Evolutionary conservation across 441 rosid genomes (phyloP), one percentile per base, ranked within the genome.

Genomic region (California macrophylla): DNA sequence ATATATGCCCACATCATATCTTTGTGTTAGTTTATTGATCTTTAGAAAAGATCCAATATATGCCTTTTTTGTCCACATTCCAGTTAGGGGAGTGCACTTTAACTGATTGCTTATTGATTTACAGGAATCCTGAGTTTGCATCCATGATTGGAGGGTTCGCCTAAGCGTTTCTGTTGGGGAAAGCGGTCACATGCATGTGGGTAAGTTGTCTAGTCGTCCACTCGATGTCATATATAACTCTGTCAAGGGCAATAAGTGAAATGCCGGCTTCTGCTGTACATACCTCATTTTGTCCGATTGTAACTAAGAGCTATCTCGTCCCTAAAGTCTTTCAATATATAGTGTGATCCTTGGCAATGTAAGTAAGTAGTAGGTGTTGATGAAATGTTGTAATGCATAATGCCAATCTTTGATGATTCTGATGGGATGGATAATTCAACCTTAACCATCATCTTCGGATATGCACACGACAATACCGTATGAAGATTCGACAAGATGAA

Each of bases 41-140:
- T 77, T n/a, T n/a, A n/a, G n/a, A n/a, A n/a, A n/a, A n/a, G n/a
- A n/a, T n/a, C n/a, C n/a, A n/a, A n/a, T n/a, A n/a, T n/a, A n/a
- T n/a, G n/a, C 36, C 36, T 9, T 1, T 8, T 30, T 20, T 63
- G 42, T 45, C 13, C 9, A 8, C n/a, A 26, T 58, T 68, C 34
- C 62, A 6, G 18, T 62, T 50, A n/a, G 28, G 65, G 38, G 26
- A 56, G 6, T 13, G 10, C 38, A 24, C 28, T 56, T 64, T 42
- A 56, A 64, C 36, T 54, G 66, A 64, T 61, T 50, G 3, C 21
- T 66, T 24, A 29, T 67, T 65, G 47, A 16, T 73, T 74, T 77
- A 60, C 79, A 78, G 80, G 84, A 75, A 68, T 68, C 23, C 23
- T 10, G 68, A 71, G 81, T 38, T 72, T 71, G 72, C 50, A 64